phyloP scores from a whole-genome alignment of 2,329 filamentous ascomycete species.

The Rhexocercosporidium sp. region DNA sequence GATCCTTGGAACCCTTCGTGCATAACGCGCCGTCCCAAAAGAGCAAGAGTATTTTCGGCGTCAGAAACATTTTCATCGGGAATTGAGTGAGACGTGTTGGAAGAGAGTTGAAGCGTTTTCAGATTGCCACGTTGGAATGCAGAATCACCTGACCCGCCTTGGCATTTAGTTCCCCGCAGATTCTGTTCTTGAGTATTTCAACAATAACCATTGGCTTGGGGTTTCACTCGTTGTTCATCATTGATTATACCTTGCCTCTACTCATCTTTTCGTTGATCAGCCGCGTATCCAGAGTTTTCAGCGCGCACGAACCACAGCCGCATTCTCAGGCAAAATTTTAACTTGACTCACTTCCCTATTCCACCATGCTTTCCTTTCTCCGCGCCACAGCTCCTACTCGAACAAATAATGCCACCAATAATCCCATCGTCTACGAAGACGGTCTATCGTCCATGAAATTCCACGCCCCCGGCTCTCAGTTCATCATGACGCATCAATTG shows the following conservation, averaged over 20 bases:
- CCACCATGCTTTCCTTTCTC: conserved; percentile 19
- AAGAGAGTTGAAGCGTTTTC: neutral
- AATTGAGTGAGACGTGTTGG: no score
- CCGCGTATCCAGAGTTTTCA: no score
- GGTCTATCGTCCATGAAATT: conserved; percentile 20
- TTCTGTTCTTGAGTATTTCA: neutral
- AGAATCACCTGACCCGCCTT: neutral
- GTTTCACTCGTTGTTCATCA: no score
- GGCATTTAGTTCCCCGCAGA: neutral
- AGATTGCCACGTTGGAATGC: neutral
- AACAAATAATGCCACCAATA: conserved; percentile 14
- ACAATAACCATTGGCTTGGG: neutral
- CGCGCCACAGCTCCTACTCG: conserved; percentile 10
- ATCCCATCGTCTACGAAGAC: conserved; percentile 19
- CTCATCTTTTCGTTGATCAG: neutral
- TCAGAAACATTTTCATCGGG: no score
- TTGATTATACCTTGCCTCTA: neutral
- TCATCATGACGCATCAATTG: conserved; percentile 18
- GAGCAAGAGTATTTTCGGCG: no score
- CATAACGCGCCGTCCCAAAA: neutral
- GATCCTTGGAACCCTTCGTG: no score
- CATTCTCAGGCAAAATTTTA: no score
- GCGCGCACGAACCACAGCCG: no score
- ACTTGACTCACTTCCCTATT: neutral
- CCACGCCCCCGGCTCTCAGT: conserved; percentile 12